Base-by-base conservation (phyloP, 257 asterid species). In the Gentiana straminea region DNA sequence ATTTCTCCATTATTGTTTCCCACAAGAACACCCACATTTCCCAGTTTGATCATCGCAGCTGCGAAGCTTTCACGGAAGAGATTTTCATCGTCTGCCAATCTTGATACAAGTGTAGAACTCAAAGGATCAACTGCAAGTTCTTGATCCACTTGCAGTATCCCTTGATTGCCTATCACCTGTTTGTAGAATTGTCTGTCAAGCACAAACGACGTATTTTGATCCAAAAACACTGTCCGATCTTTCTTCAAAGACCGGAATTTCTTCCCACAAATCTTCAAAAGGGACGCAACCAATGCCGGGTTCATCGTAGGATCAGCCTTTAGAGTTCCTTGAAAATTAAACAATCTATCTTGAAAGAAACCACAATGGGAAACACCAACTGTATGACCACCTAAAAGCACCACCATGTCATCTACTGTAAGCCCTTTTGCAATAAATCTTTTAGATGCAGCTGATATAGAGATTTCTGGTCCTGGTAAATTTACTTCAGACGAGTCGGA, bases 301-400 rank as follows among this genome's bases (percentile, higher is more conserved):
- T 75, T 77, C 94, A 86, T 81, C 47, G 74, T 65, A 2, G 84
- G 83, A 15, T 86, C 94, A 0, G 78, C 73, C 24, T 67, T 46
- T 0, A 77, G 72, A 1, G 79, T 79, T 39, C 65, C 71, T 0
- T 41, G 10, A 72, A 77, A 86, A 56, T 83, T 74, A 80, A 77
- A 81, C 55, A 86, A 60, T 0, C 90, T 81, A 65, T 70, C 70
- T n/a, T 15, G 49, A 62, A 86, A 12, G 60, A 77, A 44, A 8
- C 90, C 71, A 58, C 91, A 86, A 34, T 74, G 90, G 5, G 94
- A 38, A 0, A 67, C 3, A 15, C 95, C 95, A 1, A 86, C 83
- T 0, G 89, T 84, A 70, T 84, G 94, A 0, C 81, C 95, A 24
- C 95, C 91, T 81, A 67, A 67, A 67, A 67, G 72, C 54, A 60